These are phyloP conservation scores for Austroboletus rostrupii DNA, from an alignment of 1,284 basidiomycete species.

Conservation along the genomic window DNA sequence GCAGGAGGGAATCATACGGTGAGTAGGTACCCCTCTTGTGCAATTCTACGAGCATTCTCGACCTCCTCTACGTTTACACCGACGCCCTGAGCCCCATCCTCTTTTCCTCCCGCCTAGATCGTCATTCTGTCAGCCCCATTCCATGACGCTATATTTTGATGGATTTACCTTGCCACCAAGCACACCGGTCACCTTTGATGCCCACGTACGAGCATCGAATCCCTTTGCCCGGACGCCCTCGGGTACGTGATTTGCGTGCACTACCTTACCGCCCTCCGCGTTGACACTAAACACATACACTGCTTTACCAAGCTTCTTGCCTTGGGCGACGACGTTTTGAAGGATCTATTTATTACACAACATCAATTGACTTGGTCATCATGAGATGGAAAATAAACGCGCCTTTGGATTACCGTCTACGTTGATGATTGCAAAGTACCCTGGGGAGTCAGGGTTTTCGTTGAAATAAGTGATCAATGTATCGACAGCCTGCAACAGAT, in stretches of 20 bases:
- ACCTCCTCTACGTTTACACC: slow-evolving; percentile 67
- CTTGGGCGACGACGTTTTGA: slow-evolving; percentile 71
- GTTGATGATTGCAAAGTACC: slow-evolving; percentile 69
- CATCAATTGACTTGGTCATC: neutral
- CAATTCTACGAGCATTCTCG: slow-evolving; percentile 65
- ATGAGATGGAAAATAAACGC: neutral
- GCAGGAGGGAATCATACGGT: neutral
- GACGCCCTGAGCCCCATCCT: slow-evolving; percentile 84
- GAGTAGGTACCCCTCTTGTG: slow-evolving; percentile 42
- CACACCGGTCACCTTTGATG: slow-evolving; percentile 69
- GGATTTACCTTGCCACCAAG: slow-evolving; percentile 80
- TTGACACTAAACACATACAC: slow-evolving; percentile 89
- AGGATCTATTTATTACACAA: slow-evolving; percentile 50
- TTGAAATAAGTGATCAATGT: slow-evolving; percentile 70
- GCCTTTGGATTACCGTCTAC: slow-evolving; percentile 83
- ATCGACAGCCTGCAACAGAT: slow-evolving; percentile 59
- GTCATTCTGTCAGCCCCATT: slow-evolving; percentile 11
- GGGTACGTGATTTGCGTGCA: slow-evolving; percentile 86
- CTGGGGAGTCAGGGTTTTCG: slow-evolving; percentile 65
- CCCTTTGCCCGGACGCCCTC: slow-evolving; percentile 57
- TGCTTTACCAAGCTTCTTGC: slow-evolving; percentile 78
- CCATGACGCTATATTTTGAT: neutral
- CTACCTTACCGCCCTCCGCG: slow-evolving; percentile 66
- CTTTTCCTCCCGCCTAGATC: slow-evolving; percentile 84
- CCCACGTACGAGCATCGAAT: slow-evolving; percentile 82